These are phyloP conservation scores for Hondaea fermentalgiana DNA, from an alignment of 108 stramenopile species.

Conservation along the genomic window DNA sequence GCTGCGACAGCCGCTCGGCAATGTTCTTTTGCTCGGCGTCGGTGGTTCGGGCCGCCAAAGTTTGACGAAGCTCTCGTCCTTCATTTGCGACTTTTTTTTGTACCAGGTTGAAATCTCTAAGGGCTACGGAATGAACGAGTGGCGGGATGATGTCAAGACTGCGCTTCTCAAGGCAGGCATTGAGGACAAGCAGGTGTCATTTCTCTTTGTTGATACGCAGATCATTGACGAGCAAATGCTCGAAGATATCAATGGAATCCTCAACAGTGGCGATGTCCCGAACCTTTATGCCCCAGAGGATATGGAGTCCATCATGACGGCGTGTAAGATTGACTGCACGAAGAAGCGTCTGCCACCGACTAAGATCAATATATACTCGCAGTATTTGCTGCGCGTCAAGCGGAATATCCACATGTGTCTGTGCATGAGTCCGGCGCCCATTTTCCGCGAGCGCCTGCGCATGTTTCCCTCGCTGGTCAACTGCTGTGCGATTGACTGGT, in stretches of 20 bases:
- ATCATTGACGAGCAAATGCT: constrained; percentile 57
- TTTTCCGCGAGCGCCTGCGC: constrained; percentile 52
- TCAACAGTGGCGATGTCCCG: constrained; percentile 52
- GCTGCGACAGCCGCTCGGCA: constrained; percentile 59
- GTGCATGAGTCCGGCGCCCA: constrained; percentile 55
- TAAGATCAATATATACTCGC: constrained; percentile 57
- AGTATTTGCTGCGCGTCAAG: constrained; percentile 49
- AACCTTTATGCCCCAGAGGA: constrained; percentile 57
- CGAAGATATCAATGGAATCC: constrained; percentile 61
- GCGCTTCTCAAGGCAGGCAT: constrained; percentile 49
- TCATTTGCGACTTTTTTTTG: constrained; percentile 49
- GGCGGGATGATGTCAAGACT: constrained; percentile 50
- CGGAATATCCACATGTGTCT: constrained; percentile 56
- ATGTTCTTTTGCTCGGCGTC: constrained; percentile 56
- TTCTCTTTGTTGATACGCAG: constrained; percentile 57
- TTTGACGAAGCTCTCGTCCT: constrained; percentile 57
- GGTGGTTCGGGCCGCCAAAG: constrained; percentile 55
- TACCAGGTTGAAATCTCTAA: constrained; percentile 59
- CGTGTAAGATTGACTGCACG: constrained; percentile 46
- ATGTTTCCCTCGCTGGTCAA: constrained; percentile 53
- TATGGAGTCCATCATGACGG: constrained; percentile 41
- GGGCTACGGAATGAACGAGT: constrained; percentile 54
- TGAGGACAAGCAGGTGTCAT: constrained; percentile 49
- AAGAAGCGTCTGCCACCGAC: constrained; percentile 47
- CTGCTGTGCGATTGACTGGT: constrained; percentile 60